Base-by-base conservation (phyloP, 306 rosid genomes). In the Begonia loranthoides region DNA sequence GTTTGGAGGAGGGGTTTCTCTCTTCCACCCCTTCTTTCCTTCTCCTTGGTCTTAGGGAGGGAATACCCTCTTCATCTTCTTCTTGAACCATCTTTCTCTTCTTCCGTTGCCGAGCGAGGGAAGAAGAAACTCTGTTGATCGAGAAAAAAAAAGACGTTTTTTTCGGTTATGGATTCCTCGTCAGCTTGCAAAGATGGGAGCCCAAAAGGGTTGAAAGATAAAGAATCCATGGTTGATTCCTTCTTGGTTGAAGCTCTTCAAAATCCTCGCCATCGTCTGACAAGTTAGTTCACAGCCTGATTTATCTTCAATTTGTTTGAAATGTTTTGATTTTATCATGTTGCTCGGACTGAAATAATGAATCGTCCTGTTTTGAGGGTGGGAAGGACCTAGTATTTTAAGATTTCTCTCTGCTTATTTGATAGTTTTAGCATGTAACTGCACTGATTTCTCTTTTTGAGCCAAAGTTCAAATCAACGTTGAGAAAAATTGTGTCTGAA, bases 201-300 rank as follows among this genome's bases (percentile, higher is more conserved):
- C 62, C 57, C 66, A 57, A 95, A 73, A 10, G 78, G 70, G 55
- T 69, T 72, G 34, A 65, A 56, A 44, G 81, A 65, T 10, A 85
- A 71, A 72, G 96, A 80, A 61, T 76, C 84, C 49, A 70, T 83
- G 79, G 95, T 89, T 4, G 95, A 89, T 65, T 95, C 71, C 73
- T 89, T 89, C 63, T 83, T 89, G 49, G 84, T 92, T 13, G 97
- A 89, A 64, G 97, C 97, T 41, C 63, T 89, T 59, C 95, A 82
- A 67, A 89, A 89, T 65, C 95, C 95, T 61, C 81, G 97, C 12
- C 93, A 89, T 73, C 95, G 97, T 41, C 79, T 89, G 9, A 77
- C 97, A 10, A 59, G 97, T 89, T 62, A 58, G 85, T 68, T 24
- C 4, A 24, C 34, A 24, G 34, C 34, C 34, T 24, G 34, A 24